A percentile compares a stretch with the other conserved stretches of the same genome.
These are phyloP conservation scores for Mortierella sp. DNA, from an alignment of 371 early-diverging fungal genomes.

Conservation along the genomic window DNA sequence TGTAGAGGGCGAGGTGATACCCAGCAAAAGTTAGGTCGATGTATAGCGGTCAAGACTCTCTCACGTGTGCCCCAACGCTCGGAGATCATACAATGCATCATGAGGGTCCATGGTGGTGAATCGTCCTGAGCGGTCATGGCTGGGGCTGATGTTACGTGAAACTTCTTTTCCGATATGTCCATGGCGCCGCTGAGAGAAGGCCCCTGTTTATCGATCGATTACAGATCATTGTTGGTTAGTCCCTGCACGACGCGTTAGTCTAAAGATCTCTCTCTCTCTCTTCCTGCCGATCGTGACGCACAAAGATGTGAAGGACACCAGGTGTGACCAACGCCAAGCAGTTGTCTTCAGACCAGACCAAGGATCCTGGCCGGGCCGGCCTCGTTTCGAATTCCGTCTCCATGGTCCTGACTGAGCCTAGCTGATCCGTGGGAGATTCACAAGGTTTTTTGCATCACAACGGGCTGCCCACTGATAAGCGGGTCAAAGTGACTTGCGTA, in stretches of 20 bases:
- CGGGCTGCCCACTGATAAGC: too few relatives aligned
- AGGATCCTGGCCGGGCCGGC: slow-evolving; percentile 31
- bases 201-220: slow-evolving; percentile 13
- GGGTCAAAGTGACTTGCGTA: too few relatives aligned
- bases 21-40: too few relatives aligned
- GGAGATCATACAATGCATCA: slow-evolving; percentile 11
- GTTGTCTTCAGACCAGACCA: slow-evolving; percentile 53
- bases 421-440: background rate
- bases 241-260: too few relatives aligned
- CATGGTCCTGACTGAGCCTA: slow-evolving; percentile 11
- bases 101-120: slow-evolving; percentile 29
- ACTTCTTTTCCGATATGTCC: slow-evolving; percentile 8
- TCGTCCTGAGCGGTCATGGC: slow-evolving; percentile 15
- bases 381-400: slow-evolving; percentile 45
- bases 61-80: background rate
- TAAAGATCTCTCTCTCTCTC: too few relatives aligned
- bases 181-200: slow-evolving; percentile 25
- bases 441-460: too few relatives aligned
- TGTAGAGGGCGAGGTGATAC: background rate
- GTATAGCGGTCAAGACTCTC: too few relatives aligned
- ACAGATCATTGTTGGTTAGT: too few relatives aligned
- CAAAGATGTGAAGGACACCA: slow-evolving; percentile 29
- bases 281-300: slow-evolving; percentile 1
- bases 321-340: slow-evolving; percentile 35
- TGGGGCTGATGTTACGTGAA: slow-evolving; percentile 22